phyloP scores from a whole-genome alignment of 2,329 filamentous ascomycete species.

The Sporothrix pallida region DNA sequence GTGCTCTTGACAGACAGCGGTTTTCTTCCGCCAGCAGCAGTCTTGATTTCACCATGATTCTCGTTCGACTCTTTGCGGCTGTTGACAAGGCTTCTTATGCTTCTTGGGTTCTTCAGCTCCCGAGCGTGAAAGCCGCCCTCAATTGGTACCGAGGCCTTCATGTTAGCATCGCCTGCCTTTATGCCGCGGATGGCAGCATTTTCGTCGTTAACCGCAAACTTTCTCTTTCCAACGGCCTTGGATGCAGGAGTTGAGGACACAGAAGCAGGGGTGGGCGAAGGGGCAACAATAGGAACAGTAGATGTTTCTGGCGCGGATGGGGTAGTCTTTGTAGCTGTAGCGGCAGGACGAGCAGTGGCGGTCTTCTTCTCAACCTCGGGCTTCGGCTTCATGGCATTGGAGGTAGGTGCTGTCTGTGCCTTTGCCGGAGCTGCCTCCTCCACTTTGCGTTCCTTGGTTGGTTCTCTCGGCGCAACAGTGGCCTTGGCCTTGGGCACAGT shows the following conservation, averaged over 20 bases:
- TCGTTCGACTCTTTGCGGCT: slow-evolving; percentile 49
- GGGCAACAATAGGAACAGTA: not conserved
- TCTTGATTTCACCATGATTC: slow-evolving; percentile 38
- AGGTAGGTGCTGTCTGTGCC: not conserved
- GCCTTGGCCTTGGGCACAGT: not conserved
- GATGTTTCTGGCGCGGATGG: not conserved
- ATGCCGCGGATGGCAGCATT: slow-evolving; percentile 47
- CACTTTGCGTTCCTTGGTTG: not conserved
- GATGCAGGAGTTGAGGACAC: not conserved
- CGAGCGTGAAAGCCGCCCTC: slow-evolving; percentile 9
- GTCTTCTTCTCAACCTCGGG: slow-evolving; percentile 22
- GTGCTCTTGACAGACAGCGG: slow-evolving; percentile 64
- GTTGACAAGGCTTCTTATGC: slow-evolving; percentile 54
- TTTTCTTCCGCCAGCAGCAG: slow-evolving; percentile 48
- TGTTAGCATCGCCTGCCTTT: slow-evolving; percentile 42
- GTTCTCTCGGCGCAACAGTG: not conserved
- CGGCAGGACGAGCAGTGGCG: not conserved
- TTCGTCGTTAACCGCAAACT: slow-evolving; percentile 62
- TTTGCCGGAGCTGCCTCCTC: not conserved
- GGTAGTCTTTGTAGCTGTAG: not conserved
- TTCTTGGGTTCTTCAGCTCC: slow-evolving; percentile 48
- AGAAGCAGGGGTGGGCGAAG: not conserved
- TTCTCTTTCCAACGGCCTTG: slow-evolving; percentile 63
- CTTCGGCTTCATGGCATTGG: not conserved
- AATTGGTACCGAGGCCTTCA: slow-evolving; percentile 40